These are phyloP conservation scores for Aquilaria agallochum DNA, from an alignment of 441 rosid species.

Conservation along the genomic window DNA sequence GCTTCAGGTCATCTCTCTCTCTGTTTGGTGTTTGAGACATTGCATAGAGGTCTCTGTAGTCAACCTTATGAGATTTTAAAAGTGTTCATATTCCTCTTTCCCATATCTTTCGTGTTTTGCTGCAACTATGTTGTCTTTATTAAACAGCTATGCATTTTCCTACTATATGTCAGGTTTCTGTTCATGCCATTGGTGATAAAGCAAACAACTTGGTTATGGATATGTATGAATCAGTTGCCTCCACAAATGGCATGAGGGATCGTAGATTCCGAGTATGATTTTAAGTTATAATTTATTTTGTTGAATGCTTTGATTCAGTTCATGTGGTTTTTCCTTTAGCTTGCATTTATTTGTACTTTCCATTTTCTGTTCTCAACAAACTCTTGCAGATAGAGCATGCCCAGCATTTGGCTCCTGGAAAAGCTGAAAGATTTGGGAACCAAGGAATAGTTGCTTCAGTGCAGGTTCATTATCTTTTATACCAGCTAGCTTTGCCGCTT, in stretches of 20 bases:
- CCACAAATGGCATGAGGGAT: conserved; percentile 66
- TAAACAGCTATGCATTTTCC: not conserved
- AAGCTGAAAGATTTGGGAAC: conserved; percentile 65
- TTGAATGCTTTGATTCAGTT: not conserved
- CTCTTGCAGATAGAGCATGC: conserved; percentile 76
- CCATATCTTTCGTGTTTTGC: too few species aligned
- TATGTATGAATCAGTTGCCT: conserved; percentile 53
- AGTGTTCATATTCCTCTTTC: too few species aligned
- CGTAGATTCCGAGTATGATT: conserved; percentile 75
- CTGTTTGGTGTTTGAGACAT: too few species aligned
- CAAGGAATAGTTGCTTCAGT: conserved; percentile 73
- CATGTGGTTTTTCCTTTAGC: not conserved
- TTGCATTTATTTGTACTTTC: not conserved
- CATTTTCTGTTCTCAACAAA: conserved; percentile 12
- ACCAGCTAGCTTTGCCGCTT: conserved; percentile 6
- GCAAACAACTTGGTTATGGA: conserved; percentile 80
- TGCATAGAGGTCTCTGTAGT: too few species aligned
- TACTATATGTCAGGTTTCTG: conserved; percentile 60
- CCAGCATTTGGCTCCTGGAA: conserved; percentile 70
- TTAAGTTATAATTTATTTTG: conserved; percentile 8
- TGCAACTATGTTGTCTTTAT: too few species aligned
- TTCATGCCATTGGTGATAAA: conserved; percentile 93
- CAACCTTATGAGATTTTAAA: too few species aligned
- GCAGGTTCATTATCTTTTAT: conserved; percentile 43
- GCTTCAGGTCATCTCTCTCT: conserved; percentile 53